Conservation (phyloP, 106 monocot species). For the Gastrodia elata region DNA sequence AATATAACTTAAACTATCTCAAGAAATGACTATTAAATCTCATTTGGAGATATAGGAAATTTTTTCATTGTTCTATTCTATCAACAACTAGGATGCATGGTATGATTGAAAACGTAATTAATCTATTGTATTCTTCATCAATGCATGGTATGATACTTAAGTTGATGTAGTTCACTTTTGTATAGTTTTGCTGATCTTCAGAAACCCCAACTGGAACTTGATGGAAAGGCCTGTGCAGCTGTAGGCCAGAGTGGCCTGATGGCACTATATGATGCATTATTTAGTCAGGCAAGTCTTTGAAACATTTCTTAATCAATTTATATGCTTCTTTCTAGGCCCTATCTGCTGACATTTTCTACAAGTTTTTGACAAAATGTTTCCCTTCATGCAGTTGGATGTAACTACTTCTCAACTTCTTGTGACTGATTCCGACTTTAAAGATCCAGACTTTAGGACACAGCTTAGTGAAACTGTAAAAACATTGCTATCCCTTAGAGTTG, state of each 20-base stretch:
- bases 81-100: too few relatives aligned
- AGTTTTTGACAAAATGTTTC: not conserved
- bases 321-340: not conserved
- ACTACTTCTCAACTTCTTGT: slow-evolving; percentile 85
- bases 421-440: slow-evolving; percentile 84
- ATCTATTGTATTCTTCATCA: not conserved
- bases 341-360: not conserved
- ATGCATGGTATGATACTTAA: not conserved
- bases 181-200: slow-evolving; percentile 72
- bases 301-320: not conserved
- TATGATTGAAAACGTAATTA: not conserved
- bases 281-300: slow-evolving; percentile 23
- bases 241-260: slow-evolving; percentile 76
- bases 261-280: slow-evolving; percentile 60
- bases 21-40: too few relatives aligned
- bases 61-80: too few relatives aligned
- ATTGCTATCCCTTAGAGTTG: slow-evolving; percentile 53
- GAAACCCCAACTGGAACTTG: slow-evolving; percentile 51
- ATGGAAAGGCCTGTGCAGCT: slow-evolving; percentile 72
- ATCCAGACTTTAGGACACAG: slow-evolving; percentile 67
- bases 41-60: too few relatives aligned
- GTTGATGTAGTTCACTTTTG: not conserved
- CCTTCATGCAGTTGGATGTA: slow-evolving; percentile 73
- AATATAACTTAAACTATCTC: too few relatives aligned
- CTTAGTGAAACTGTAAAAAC: slow-evolving; percentile 75